These are phyloP conservation scores for Cladophialophora psammophila DNA, from an alignment of 2,329 filamentous ascomycete species.

Conservation along the genomic window DNA sequence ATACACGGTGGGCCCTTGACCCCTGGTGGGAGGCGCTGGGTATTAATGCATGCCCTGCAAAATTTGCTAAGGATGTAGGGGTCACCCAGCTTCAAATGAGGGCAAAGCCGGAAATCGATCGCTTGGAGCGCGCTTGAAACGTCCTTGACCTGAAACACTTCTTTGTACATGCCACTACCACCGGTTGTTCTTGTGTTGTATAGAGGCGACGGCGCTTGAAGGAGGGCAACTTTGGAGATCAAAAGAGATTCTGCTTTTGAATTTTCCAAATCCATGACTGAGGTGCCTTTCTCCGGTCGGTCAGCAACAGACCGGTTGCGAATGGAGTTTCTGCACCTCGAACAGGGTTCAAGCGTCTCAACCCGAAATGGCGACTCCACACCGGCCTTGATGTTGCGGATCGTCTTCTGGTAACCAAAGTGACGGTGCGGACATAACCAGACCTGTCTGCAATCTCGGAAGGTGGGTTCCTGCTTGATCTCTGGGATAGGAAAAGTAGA, in stretches of 20 bases:
- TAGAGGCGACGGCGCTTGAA: conserved; percentile 38
- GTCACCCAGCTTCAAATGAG: conserved; percentile 40
- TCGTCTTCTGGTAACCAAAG: conserved; percentile 37
- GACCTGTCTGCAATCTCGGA: conserved; percentile 40
- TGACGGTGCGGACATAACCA: conserved; percentile 41
- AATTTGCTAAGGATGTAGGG: conserved; percentile 41
- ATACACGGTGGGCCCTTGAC: conserved; percentile 41
- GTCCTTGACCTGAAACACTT: conserved; percentile 40
- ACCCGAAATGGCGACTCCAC: conserved; percentile 39
- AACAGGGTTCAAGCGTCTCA: conserved; percentile 39
- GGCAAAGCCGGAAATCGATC: conserved; percentile 39
- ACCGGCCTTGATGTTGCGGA: conserved; percentile 38
- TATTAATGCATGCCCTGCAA: conserved; percentile 41
- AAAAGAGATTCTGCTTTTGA: conserved; percentile 37
- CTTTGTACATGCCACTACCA: conserved; percentile 40
- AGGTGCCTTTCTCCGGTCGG: conserved; percentile 40
- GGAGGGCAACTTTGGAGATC: conserved; percentile 40
- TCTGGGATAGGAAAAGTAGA: conserved; percentile 38
- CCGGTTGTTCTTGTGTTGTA: conserved; percentile 37
- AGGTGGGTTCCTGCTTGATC: conserved; percentile 28
- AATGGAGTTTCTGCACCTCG: conserved; percentile 39
- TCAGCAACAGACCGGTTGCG: conserved; percentile 39
- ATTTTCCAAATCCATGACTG: conserved; percentile 36
- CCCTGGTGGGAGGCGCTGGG: conserved; percentile 39
- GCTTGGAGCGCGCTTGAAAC: conserved; percentile 38